These are phyloP conservation scores for Aspergillus persii DNA, from an alignment of 2,329 filamentous ascomycete genomes.

Conservation along the genomic window DNA sequence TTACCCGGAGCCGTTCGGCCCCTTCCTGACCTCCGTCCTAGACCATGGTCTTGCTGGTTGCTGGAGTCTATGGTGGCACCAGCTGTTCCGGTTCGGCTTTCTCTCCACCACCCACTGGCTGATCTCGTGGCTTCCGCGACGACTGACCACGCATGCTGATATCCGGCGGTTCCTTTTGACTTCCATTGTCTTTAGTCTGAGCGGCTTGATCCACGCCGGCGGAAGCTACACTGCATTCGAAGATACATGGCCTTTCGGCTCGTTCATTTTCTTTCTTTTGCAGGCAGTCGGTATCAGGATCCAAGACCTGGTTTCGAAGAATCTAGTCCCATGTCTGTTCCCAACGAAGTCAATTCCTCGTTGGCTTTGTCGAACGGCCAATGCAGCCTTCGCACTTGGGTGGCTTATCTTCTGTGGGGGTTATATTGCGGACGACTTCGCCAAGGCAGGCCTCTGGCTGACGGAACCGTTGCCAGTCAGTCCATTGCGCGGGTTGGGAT, in stretches of 20 bases:
- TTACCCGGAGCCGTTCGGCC: slow-evolving; percentile 59
- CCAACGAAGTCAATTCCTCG: slow-evolving; percentile 38
- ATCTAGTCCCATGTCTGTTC: slow-evolving; percentile 26
- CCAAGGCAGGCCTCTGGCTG: slow-evolving; percentile 71
- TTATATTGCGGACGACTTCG: slow-evolving; percentile 73
- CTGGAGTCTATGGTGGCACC: slow-evolving; percentile 90
- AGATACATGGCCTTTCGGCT: slow-evolving; percentile 55
- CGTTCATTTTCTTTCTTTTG: slow-evolving; percentile 68
- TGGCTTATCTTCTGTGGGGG: slow-evolving; percentile 70
- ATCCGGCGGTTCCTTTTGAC: slow-evolving; percentile 24
- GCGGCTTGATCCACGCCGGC: slow-evolving; percentile 60
- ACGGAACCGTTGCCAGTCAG: slow-evolving; percentile 81
- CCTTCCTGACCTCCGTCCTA: slow-evolving; percentile 37
- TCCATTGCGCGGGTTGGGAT: slow-evolving; percentile 62
- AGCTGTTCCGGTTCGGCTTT: slow-evolving; percentile 70
- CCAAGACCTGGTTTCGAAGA: slow-evolving; percentile 46
- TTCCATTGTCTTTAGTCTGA: slow-evolving; percentile 34
- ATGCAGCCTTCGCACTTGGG: slow-evolving; percentile 58
- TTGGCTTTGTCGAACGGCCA: slow-evolving; percentile 52
- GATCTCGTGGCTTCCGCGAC: slow-evolving; percentile 27
- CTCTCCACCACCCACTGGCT: slow-evolving; percentile 39
- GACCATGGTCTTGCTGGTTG: slow-evolving; percentile 73
- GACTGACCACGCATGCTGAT: slow-evolving; percentile 12
- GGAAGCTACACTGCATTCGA: slow-evolving; percentile 69
- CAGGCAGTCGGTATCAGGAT: slow-evolving; percentile 65